Base-by-base conservation (phyloP, 306 rosid genomes). In the Cucumis cinereus region DNA sequence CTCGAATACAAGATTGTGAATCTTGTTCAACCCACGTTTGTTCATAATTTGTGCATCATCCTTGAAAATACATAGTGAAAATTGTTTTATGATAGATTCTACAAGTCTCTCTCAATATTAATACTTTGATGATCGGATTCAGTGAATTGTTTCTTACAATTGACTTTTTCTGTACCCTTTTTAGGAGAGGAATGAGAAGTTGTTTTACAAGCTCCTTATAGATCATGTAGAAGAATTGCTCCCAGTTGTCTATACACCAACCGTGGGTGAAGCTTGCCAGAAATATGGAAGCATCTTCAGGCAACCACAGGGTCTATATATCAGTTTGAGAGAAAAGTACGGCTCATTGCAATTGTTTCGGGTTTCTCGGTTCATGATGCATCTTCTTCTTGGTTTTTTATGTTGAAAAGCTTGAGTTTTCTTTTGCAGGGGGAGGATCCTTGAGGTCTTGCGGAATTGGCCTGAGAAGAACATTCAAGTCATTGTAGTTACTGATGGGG, bases 221-320 rank as follows among this genome's bases (percentile, higher is more conserved):
- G 90, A 90, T 10, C 85, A 94, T 84, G 93, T 94, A 59, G 98
- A 94, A 90, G 98, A 94, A 86, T 83, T 91, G 79, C 96, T 94
- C 23, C 98, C 98, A 19, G 83, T 94, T 82, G 97, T 94, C 36
- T 94, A 94, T 81, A 94, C 98, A 43, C 98, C 98, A 71, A 92
- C 97, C 1, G 98, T 94, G 17, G 98, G 98, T 74, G 98, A 94
- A 84, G 98, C 98, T 78, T 94, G 98, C 84, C 98, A 94, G 87
- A 89, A 94, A 82, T 94, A 94, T 79, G 98, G 98, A 40, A 86
- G 90, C 85, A 94, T 94, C 80, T 91, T 84, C 81, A 80, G 81
- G 83, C 84, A 73, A 7, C 98, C 98, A 56, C 97, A 92, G 82
- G 98, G 98, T 74, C 91, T 94, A 74, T 94, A 84, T 79, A 92